Evolutionary conservation across 495 filamentous ascomycete genomes (phyloP).

Genomic region (Xylaria scruposa): DNA sequence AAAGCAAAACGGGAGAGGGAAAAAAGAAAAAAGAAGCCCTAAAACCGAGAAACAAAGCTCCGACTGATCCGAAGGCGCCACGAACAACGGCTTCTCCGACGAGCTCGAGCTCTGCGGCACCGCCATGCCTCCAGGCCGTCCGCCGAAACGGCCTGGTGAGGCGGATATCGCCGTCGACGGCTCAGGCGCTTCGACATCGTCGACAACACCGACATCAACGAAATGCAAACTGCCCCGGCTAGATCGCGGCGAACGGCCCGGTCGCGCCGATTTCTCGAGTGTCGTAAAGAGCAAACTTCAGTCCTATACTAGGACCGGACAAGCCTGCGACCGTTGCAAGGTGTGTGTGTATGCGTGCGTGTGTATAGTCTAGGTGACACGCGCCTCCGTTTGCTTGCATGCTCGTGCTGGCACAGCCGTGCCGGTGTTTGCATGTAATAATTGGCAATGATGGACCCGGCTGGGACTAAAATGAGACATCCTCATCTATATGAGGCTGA

Average conservation of each 20-base stretch:
- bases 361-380: background rate
- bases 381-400: slow-evolving; percentile 11
- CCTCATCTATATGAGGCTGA: background rate
- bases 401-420: background rate
- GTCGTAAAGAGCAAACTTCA: slow-evolving; percentile 69
- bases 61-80: slow-evolving; percentile 12
- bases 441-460: background rate
- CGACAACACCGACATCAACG: slow-evolving; percentile 34
- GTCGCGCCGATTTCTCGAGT: slow-evolving; percentile 68
- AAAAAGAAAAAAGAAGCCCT: background rate
- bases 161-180: slow-evolving; percentile 35
- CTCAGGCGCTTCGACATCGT: slow-evolving; percentile 19
- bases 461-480: slow-evolving; percentile 2
- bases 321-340: slow-evolving; percentile 92
- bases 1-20: background rate
- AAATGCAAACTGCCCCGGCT: slow-evolving; percentile 56
- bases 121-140: slow-evolving; percentile 46
- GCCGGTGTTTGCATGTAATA: background rate
- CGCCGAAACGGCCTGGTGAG: slow-evolving; percentile 51
- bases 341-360: slow-evolving; percentile 51
- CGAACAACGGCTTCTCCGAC: slow-evolving; percentile 23
- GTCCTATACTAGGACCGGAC: slow-evolving; percentile 74
- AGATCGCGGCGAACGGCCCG: slow-evolving; percentile 42
- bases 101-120: slow-evolving; percentile 35
- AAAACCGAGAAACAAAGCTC: background rate